Evolutionary conservation across 2,329 filamentous ascomycete species (phyloP).

Genomic region (Fonsecaea multimorphosa): DNA sequence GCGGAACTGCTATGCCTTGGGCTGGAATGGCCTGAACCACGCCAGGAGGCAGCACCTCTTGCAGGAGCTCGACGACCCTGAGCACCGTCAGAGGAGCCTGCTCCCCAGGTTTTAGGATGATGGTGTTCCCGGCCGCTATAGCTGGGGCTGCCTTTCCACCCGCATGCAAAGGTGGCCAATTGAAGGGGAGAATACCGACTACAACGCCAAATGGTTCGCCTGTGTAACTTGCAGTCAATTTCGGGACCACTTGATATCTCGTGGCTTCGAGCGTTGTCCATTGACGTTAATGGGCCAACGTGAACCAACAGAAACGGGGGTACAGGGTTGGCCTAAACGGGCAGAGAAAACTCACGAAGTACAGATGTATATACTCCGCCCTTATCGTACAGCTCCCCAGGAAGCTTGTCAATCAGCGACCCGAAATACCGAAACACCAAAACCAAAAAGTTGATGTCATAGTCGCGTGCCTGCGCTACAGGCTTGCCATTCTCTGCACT

Average conservation of each 20-base stretch:
- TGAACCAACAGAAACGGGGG: no score
- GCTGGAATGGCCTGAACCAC: conserved; percentile 50
- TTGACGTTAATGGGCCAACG: no score
- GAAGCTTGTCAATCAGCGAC: conserved; percentile 34
- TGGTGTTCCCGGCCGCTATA: conserved; percentile 47
- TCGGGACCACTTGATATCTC: no score
- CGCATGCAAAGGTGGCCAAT: conserved; percentile 56
- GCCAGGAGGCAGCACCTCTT: conserved; percentile 44
- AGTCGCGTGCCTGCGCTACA: conserved; percentile 31
- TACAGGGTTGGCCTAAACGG: no score
- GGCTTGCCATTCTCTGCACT: conserved; percentile 42
- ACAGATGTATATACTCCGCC: conserved; percentile 26
- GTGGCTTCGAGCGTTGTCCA: no score
- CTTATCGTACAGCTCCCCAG: conserved; percentile 25
- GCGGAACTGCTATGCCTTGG: conserved; percentile 68
- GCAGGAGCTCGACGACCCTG: conserved; percentile 41
- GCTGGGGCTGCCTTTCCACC: conserved; percentile 45
- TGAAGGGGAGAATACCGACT: conserved; percentile 65
- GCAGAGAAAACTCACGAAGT: no score
- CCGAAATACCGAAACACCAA: conserved; percentile 40
- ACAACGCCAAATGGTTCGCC: conserved; percentile 27
- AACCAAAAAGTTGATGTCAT: conserved; percentile 35
- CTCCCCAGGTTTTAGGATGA: conserved; percentile 46
- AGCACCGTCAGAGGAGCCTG: conserved; percentile 45
- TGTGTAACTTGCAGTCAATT: no score